Base-by-base conservation (phyloP, 129 eudicot genomes). In the Calendula officinalis region DNA sequence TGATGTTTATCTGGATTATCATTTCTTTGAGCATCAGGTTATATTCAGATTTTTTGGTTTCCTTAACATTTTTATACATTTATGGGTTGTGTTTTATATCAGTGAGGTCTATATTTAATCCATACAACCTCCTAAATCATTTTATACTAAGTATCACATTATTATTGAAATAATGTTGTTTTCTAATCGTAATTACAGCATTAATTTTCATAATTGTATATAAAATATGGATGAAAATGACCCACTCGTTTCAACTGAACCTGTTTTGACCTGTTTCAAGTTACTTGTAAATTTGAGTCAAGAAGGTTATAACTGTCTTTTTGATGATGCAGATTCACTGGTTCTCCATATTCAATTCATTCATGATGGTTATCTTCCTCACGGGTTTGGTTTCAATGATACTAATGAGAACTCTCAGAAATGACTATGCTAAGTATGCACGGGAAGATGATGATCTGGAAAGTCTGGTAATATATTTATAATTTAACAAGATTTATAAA, bases 1-100 rank as follows among this genome's bases (percentile, higher is more conserved):
- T 76, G 87, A 89, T 76, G 96, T 89, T 63, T 89, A 91, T 77
- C 78, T 91, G 86, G 98, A 91, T 72, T 91, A 91, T 73, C 98
- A 95, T 12, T 91, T 91, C 64, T 91, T 91, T 75, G 98, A 91
- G 81, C 98, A 91, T 76, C 98, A 91, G 98, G 98, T 91, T 50
- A 22, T 22, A 22, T 47, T 47, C 45, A 8, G 9, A 1, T 9
- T 44, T 47, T 12, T 60, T 43, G 35, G 12, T 17, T 9, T 30
- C 3, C n/a, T 7, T 35, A 3, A 16, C 9, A 16, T 40, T 60
- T 15, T 0, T 27, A 6, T 50, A 49, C 32, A 12, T 37, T 17
- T 7, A 65, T 22, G 11, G 38, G 7, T 36, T 73, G 30, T 58
- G 22, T 3, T 32, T 45, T 6, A 51, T 42, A 6, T 42, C 2